phyloP scores from a whole-genome alignment of 352 stramenopile species.

The Globisporangium recalcitrans region DNA sequence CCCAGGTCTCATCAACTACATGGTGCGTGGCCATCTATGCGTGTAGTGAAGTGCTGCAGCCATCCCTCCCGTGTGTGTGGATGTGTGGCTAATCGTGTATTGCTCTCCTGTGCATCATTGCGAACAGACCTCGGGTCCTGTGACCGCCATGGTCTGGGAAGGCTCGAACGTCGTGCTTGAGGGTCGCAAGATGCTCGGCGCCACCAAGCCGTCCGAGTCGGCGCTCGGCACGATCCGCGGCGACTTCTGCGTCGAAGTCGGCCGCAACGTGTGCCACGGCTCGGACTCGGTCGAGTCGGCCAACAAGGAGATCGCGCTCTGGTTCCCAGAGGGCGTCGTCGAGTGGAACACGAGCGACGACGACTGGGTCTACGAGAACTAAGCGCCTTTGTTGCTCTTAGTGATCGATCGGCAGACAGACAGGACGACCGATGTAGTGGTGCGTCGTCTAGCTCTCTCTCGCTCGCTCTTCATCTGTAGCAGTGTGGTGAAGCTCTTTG shows the following conservation, averaged over 20 bases:
- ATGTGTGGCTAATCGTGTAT: background rate
- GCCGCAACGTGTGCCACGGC: slow-evolving; percentile 96
- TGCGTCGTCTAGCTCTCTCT: background rate
- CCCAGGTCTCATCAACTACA: slow-evolving; percentile 93
- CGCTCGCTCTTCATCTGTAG: background rate
- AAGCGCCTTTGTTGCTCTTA: slow-evolving; percentile 18
- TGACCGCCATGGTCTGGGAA: slow-evolving; percentile 94
- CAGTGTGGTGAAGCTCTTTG: background rate
- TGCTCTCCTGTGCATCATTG: background rate
- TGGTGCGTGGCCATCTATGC: slow-evolving; percentile 42
- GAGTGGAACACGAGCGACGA: slow-evolving; percentile 88
- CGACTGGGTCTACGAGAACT: slow-evolving; percentile 96
- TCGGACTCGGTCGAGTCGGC: slow-evolving; percentile 97
- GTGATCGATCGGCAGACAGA: background rate
- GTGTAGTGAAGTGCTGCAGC: background rate
- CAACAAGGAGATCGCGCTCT: slow-evolving; percentile 97
- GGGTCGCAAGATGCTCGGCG: slow-evolving; percentile 96
- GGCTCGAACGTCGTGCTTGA: slow-evolving; percentile 90
- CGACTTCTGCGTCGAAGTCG: slow-evolving; percentile 94
- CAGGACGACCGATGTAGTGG: background rate
- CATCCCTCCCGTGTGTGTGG: background rate
- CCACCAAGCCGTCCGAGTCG: slow-evolving; percentile 94
- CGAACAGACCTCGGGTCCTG: slow-evolving; percentile 75
- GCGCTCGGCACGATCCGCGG: slow-evolving; percentile 96
- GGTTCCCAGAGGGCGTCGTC: slow-evolving; percentile 79